A percentile compares a stretch with the other conserved stretches of the same genome.
These are phyloP conservation scores for Fraxinus sp. DNA, from an alignment of 305 asterid genomes.

Conservation along the genomic window DNA sequence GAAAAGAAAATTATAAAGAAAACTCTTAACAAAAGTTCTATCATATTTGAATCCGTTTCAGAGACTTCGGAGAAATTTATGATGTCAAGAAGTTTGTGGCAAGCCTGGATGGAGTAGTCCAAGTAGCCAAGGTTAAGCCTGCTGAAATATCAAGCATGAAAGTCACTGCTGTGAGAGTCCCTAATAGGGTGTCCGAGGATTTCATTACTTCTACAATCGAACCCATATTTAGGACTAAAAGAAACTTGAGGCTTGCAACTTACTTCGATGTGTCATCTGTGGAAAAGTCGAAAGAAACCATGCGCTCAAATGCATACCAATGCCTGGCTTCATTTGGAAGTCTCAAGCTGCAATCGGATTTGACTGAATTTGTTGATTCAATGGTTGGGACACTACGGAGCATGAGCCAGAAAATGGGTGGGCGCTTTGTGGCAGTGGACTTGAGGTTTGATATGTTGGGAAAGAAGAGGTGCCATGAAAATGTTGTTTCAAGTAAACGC, in stretches of 20 bases:
- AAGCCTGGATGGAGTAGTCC: slow-evolving; percentile 50
- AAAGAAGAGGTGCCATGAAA: slow-evolving; percentile 19
- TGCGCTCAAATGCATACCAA: slow-evolving; percentile 26
- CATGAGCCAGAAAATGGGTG: slow-evolving; percentile 41
- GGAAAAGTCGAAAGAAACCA: neutral
- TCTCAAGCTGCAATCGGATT: slow-evolving; percentile 33
- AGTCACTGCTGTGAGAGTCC: slow-evolving; percentile 37
- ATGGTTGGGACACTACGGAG: slow-evolving; percentile 60
- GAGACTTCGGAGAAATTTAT: slow-evolving; percentile 60
- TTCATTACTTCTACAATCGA: slow-evolving; percentile 41
- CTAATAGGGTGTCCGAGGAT: slow-evolving; percentile 34
- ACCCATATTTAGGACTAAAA: slow-evolving; percentile 43
- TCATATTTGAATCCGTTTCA: slow-evolving; percentile 24
- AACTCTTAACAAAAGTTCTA: neutral
- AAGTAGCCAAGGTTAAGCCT: slow-evolving; percentile 26
- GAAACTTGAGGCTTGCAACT: slow-evolving; percentile 45
- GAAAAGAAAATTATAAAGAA: neutral
- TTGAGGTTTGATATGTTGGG: slow-evolving; percentile 32
- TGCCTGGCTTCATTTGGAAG: slow-evolving; percentile 59
- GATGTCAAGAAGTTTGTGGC: slow-evolving; percentile 42
- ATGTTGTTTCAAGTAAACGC: slow-evolving; percentile 7
- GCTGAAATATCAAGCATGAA: slow-evolving; percentile 26
- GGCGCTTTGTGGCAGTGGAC: slow-evolving; percentile 62
- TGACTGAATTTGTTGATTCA: slow-evolving; percentile 37
- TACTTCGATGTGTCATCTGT: slow-evolving; percentile 30